Evolutionary conservation across 106 monocot species (phyloP), one percentile per base, ranked within the genome.

Genomic region (Triglochin maritima): DNA sequence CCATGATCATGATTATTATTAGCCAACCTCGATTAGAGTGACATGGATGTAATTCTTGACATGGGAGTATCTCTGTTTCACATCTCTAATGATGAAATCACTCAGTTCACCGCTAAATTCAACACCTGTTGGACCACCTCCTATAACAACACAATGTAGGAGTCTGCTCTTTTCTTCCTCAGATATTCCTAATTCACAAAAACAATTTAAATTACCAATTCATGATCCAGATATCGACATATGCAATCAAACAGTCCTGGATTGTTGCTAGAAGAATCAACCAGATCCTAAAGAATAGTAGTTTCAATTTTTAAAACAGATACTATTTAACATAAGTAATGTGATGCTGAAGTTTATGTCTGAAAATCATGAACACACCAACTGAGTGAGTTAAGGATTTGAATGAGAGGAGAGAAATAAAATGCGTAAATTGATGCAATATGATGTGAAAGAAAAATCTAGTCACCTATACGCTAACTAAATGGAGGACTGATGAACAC

Each of bases 21-120:
- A 53, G 8, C n/a, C 12, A 68, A 94, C 94, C 94, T 94, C 94
- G 65, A 94, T 94, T 4, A 94, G 76, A 71, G 94, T 94, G 14
- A 94, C 96, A 78, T 59, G 77, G 69, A 98, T 91, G 76, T 84
- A 81, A 69, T 98, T 88, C 79, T 88, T 88, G 69, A 98, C 96
- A 79, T 98, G 96, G 50, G 91, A 67, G 58, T 98, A 91, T 80
- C 96, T 80, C 56, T 91, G 66, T 61, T 66, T 74, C 69, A 98
- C 96, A 82, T 98, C 96, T 74, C 62, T 88, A 7, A 80, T 86
- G 44, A 98, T 98, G 77, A 98, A 98, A 67, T 98, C 91, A 66
- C 96, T 98, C 44, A 98, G 81, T 83, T 98, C 96, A 67, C 96
- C 96, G 50, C 96, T 98, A 80, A 98, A 98, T 71, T 98, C 96